Base-by-base conservation (phyloP, 164 flowering plant genomes). In the Chimonanthus praecox region DNA sequence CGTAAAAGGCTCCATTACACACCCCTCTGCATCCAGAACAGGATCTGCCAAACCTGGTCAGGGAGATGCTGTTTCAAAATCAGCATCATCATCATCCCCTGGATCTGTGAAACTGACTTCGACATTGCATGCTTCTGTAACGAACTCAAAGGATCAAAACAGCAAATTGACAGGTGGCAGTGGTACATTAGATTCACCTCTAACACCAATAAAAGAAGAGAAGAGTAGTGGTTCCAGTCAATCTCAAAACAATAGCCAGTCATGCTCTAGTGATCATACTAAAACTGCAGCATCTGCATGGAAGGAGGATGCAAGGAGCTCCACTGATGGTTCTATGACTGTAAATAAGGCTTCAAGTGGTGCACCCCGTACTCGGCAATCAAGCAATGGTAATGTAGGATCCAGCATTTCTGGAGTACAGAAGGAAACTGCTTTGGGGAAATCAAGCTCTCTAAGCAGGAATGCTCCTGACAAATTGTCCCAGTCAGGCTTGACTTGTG, bases 171-270 rank as follows among this genome's bases (percentile, higher is more conserved):
- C 67, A 18, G 77, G 58, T 71, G 68, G 66, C 46, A 64, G 71
- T 67, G 78, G 77, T 5, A 44, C 73, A 44, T 54, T 80, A 46
- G 90, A 86, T 70, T 48, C 51, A 16, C 84, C 80, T 72, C 76
- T 76, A 5, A 21, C 85, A 33, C 65, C 76, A 21, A 64, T 74
- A 21, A 86, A 70, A 74, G 91, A 85, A 73, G 89, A 86, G 63
- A 86, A 80, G 73, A 84, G 91, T 72, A 85, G 86, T 76, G 86
- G 93, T 74, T 92, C 98, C 63, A 87, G 95, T 81, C 97, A 88
- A 74, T 91, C 94, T 47, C 97, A 88, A 63, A 94, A 84, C 80
- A 85, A 86, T 64, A 88, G 95, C 73, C 98, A 88, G 64, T 88
- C 97, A 49, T 83, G 84, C 81, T 88, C 92, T 1, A 86, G 91